These are phyloP conservation scores for Boletus edulis DNA, from an alignment of 768 basidiomycete genomes.

Conservation along the genomic window DNA sequence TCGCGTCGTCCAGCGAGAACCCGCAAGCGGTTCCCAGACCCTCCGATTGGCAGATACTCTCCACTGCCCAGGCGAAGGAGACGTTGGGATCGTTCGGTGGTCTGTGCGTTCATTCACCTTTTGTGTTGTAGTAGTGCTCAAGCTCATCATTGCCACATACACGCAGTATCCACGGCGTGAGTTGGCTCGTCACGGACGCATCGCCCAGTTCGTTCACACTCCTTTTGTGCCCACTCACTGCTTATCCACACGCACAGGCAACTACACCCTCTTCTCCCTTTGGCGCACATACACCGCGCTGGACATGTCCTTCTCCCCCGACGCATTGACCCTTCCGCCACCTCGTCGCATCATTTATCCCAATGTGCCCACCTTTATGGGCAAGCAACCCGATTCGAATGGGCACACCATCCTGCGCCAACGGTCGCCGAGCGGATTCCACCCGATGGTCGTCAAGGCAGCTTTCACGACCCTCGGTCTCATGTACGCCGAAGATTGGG, in stretches of 20 bases:
- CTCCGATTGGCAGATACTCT: conserved; percentile 61
- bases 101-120: conserved; percentile 36
- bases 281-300: conserved; percentile 75
- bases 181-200: conserved; percentile 61
- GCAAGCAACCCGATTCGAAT: conserved; percentile 34
- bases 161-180: conserved; percentile 61
- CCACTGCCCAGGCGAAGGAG: conserved; percentile 45
- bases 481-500: conserved; percentile 74
- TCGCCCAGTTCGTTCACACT: conserved; percentile 43
- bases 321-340: conserved; percentile 52
- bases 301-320: conserved; percentile 44
- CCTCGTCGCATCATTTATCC: conserved; percentile 79
- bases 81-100: conserved; percentile 53
- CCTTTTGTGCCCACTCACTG: not conserved
- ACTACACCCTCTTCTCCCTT: conserved; percentile 71
- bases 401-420: conserved; percentile 32
- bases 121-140: not conserved
- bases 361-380: conserved; percentile 58
- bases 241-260: conserved; percentile 37
- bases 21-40: conserved; percentile 39
- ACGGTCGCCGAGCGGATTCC: conserved; percentile 62
- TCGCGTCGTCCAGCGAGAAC: conserved; percentile 40
- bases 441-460: conserved; percentile 68
- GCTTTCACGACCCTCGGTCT: conserved; percentile 70
- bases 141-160: not conserved